phyloP scores from a whole-genome alignment of 345 rosid species.

The Gossypium rotundifolium region DNA sequence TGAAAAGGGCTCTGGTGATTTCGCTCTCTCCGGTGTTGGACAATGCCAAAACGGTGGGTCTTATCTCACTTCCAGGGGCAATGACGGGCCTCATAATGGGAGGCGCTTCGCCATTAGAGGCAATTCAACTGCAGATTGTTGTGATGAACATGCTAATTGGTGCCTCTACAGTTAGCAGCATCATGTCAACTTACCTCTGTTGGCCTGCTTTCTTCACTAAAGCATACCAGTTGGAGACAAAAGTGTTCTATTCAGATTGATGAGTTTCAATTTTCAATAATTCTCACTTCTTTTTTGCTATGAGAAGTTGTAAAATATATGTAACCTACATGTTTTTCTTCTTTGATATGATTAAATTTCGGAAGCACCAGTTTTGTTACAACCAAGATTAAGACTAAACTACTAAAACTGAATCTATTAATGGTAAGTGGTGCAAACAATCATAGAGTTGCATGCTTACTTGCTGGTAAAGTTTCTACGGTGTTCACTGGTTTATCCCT shows the following conservation, averaged over 20 bases:
- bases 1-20: slow-evolving; percentile 67
- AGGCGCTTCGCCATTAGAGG: slow-evolving; percentile 85
- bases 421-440: neutral
- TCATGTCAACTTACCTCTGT: slow-evolving; percentile 70
- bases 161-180: slow-evolving; percentile 76
- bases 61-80: slow-evolving; percentile 79
- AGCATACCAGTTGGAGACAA: slow-evolving; percentile 65
- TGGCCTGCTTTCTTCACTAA: slow-evolving; percentile 92
- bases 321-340: neutral
- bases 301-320: neutral
- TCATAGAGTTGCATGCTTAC: neutral
- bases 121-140: slow-evolving; percentile 90
- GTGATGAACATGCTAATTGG: slow-evolving; percentile 93
- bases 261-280: neutral
- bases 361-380: neutral
- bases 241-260: slow-evolving; percentile 50
- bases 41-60: slow-evolving; percentile 91
- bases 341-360: neutral
- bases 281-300: neutral
- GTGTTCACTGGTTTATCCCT: neutral
- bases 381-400: no score
- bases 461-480: neutral
- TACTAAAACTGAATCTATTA: no score
- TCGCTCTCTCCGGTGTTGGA: slow-evolving; percentile 84
- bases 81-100: slow-evolving; percentile 98